Conservation (phyloP, 176 grass and related monocot species). For the Typha latifolia region DNA sequence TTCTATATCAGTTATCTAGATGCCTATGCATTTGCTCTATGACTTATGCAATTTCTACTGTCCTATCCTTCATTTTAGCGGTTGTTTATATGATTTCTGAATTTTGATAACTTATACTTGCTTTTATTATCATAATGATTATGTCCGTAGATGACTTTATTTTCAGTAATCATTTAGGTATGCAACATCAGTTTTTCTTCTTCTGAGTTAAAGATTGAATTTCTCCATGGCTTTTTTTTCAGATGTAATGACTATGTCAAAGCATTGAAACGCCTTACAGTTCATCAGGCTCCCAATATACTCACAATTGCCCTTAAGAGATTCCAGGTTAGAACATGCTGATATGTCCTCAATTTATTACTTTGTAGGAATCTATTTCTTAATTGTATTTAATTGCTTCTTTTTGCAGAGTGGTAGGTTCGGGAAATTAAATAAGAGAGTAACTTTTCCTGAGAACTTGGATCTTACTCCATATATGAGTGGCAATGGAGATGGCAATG, state of each 20-base stretch:
- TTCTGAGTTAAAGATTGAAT: not conserved
- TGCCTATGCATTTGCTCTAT: too few species aligned
- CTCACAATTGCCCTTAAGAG: slow-evolving; percentile 94
- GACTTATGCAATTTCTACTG: too few species aligned
- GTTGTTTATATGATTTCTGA: too few species aligned
- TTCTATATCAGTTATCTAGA: too few species aligned
- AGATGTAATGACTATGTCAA: slow-evolving; percentile 98
- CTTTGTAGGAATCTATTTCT: not conserved
- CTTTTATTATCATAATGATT: too few species aligned
- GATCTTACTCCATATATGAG: slow-evolving; percentile 81
- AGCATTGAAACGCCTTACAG: slow-evolving; percentile 86
- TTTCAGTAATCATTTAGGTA: too few species aligned
- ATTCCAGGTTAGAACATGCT: slow-evolving; percentile 65
- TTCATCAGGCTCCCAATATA: slow-evolving; percentile 98
- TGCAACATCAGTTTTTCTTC: not conserved
- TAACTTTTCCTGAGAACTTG: slow-evolving; percentile 69
- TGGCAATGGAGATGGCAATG: slow-evolving; percentile 49
- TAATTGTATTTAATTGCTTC: slow-evolving; percentile 4
- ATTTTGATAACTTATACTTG: too few species aligned
- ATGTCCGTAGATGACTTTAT: too few species aligned
- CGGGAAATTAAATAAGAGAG: slow-evolving; percentile 94
- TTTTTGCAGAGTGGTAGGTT: slow-evolving; percentile 83
- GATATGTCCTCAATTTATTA: not conserved
- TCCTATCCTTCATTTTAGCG: too few species aligned
- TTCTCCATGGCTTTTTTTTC: slow-evolving; percentile 19